These are phyloP conservation scores for Ascochyta fabae DNA, from an alignment of 2,329 filamentous ascomycete genomes.

Conservation along the genomic window DNA sequence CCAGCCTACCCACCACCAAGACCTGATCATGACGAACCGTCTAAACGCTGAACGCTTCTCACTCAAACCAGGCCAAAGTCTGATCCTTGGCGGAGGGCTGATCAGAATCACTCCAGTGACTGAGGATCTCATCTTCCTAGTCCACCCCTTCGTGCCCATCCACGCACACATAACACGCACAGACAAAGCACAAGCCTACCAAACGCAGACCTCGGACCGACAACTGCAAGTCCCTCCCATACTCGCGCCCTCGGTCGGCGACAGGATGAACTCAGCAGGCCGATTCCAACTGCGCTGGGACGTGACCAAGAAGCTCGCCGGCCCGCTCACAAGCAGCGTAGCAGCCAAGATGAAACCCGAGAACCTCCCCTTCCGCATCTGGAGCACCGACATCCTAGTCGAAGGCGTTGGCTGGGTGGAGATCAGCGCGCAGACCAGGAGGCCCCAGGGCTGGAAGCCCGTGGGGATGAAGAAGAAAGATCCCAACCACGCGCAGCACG, in stretches of 20 bases:
- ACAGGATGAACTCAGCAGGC: conserved; percentile 64
- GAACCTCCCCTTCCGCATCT: conserved; percentile 77
- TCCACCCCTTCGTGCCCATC: conserved; percentile 87
- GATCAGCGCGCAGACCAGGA: conserved; percentile 78
- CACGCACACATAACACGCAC: conserved; percentile 77
- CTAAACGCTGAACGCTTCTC: conserved; percentile 74
- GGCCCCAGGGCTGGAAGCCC: conserved; percentile 40
- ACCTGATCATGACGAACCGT: conserved; percentile 79
- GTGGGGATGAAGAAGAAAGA: conserved; percentile 58
- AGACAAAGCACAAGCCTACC: conserved; percentile 77
- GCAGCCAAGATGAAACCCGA: conserved; percentile 70
- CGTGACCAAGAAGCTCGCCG: conserved; percentile 79
- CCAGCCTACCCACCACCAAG: conserved; percentile 66
- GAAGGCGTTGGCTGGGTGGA: conserved; percentile 96
- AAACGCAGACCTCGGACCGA: conserved; percentile 61
- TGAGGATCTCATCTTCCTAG: conserved; percentile 70
- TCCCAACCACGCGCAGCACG: conserved; percentile 32
- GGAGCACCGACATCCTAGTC: conserved; percentile 83
- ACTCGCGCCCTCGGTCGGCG: conserved; percentile 48
- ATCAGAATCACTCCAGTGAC: conserved; percentile 83
- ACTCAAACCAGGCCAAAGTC: conserved; percentile 77
- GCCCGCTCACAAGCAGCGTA: conserved; percentile 70
- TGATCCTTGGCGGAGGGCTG: conserved; percentile 80
- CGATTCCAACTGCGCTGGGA: conserved; percentile 78
- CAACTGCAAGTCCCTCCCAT: conserved; percentile 71